Base-by-base conservation (phyloP, 495 filamentous ascomycete genomes). In the Xylaria telfairii region DNA sequence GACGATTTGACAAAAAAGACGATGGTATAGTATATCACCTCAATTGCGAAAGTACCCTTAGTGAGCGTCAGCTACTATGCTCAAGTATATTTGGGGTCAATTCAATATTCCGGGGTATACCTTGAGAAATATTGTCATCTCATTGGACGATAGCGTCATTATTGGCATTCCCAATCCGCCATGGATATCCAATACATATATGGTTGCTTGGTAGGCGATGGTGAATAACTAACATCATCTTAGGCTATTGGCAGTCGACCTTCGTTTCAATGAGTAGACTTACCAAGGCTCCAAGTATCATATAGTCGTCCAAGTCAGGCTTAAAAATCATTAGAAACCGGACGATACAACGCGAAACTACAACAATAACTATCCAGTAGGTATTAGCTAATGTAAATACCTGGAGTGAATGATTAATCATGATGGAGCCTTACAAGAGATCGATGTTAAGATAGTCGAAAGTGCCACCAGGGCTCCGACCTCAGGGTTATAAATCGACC, bases 1-100 rank as follows among this genome's bases (percentile, higher is more conserved):
- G 84, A 87, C 3, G 74, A 63, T 70, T 87, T 87, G 72, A 87
- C 78, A 41, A 73, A 78, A 34, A 74, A 76, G 28, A 85, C 30
- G 32, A 75, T 66, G 21, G 73, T 68, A 61, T 84, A 84, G 72
- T 87, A 87, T 42, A 81, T 78, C 39, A 82, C 72, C 54, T 87
- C 74, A 49, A 87, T 83, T 0, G 81, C 80, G 2, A 84, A 75
- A 1, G 78, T 78, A 13, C 72, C 64, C 75, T 81, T 67, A 7
- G 41, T 34, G 1, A 15, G n/a, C 42, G 39, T 76, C 39, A 70
- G 66, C 61, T 42, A 59, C 26, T 56, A 1, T 42, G 21, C 26
- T 3, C 24, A 5, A 15, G 10, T 4, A 56, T 17, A 10, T 17
- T 30, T 15, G 10, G 2, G 15, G 7, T 34, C 6, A 21, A 32